Evolutionary conservation across 805 yeast species (phyloP), one percentile per base, ranked within the genome.

Genomic region (Kuraishia ogatae): DNA sequence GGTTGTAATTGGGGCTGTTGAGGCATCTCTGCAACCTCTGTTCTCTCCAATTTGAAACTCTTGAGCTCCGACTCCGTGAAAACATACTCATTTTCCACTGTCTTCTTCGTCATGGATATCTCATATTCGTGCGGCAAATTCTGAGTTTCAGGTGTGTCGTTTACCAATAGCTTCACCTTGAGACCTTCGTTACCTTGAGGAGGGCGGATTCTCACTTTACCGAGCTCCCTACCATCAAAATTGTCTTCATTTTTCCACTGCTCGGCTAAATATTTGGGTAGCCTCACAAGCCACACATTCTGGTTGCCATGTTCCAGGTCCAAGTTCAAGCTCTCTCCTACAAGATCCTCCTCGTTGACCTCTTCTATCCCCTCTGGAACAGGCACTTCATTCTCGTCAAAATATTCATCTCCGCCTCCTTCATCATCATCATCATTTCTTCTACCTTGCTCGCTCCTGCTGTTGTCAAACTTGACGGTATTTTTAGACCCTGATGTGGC

Each of bases 261-360:
- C 48, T 85, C 89, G 29, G 96, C 87, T 58, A 94, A 73, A 64
- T 90, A 90, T 64, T 89, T 83, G 1, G 99, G 98, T 64, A 94
- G 73, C 62, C 94, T 82, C 23, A 94, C 96, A 22, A 94, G 75
- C 99, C 98, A 94, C 48, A 94, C 85, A 61, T 90, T 90, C 63
- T 87, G 85, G 51, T 71, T 76, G 17, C 85, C 81, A 29, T 75
- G 73, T 1, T 75, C 58, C 53, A 91, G 70, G 65, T 91, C 89
- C 69, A 94, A 75, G 67, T 94, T 96, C 29, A 92, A 76, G 15
- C 89, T 78, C 70, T 87, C 96, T 62, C 86, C 75, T 57, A 70
- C 61, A 54, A 72, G 62, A 55, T 66, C 66, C 29, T 66, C 60
- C 55, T 67, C 74, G 51, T 69, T 66, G 4, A 69, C 60, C 17